Base-by-base conservation (phyloP, 805 yeast genomes). In the Sungouiozyma ichnusensis region DNA sequence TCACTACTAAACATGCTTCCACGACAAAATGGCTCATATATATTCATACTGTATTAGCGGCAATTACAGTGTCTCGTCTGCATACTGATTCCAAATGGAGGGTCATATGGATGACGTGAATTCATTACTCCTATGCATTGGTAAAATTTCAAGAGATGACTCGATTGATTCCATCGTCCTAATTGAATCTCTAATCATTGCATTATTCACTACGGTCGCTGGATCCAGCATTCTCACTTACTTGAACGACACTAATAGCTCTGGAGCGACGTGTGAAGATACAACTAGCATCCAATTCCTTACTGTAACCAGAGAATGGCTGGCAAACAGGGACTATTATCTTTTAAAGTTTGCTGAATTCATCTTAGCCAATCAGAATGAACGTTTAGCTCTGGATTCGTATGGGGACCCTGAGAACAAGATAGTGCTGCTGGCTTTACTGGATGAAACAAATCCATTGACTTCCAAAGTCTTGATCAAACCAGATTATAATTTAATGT, bases 151-250 rank as follows among this genome's bases (percentile, higher is more conserved):
- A 18, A 3, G 13, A 17, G 14, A 34, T 11, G 13, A 16, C 9
- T n/a, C 6, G 34, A 14, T 33, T 13, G 29, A 34, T 32, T 35
- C 33, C n/a, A n/a, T 16, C 13, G 18, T 24, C 7, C 2, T 33
- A 3, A 33, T 3, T 36, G 54, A 53, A 42, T 40, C 48, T 17
- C 24, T 49, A 8, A 20, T 48, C 8, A 33, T 56, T 15, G 46
- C 49, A 9, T 41, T 56, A 2, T 49, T 54, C 33, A 49, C 55
- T 7, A 58, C 64, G 5, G 42, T 38, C 33, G 32, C 57, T 3
- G 64, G 64, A 5, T 38, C 37, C 3, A 49, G 57, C 11, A 37
- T 53, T 14, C 27, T 54, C 35, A 36, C 46, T 4, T 39, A 36
- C 29, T 40, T 41, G 19, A 16, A 36, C 19, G 35, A 43, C n/a